Percentiles rank a stretch among this genome's conserved stretches.
phyloP scores from a whole-genome alignment of 2,329 filamentous ascomycete species.

The Venturia aucupariae region DNA sequence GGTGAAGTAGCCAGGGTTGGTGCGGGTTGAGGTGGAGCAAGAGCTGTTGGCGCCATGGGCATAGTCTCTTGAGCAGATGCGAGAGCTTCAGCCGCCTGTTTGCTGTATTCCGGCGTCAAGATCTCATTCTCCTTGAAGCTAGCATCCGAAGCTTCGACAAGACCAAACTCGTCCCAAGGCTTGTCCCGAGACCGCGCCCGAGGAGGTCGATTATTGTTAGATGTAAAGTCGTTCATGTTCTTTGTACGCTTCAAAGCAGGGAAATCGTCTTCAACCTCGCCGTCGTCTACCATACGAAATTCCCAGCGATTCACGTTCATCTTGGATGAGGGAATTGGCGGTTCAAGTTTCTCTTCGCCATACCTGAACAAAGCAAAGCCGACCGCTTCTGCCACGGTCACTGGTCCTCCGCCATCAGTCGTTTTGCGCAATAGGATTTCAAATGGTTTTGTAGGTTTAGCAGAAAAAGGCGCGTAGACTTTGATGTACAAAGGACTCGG shows the following conservation, averaged over 20 bases:
- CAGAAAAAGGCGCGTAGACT: conserved; percentile 66
- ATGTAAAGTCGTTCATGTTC: conserved; percentile 66
- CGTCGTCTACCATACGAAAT: conserved; percentile 73
- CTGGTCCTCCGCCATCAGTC: conserved; percentile 59
- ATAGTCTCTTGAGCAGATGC: conserved; percentile 21
- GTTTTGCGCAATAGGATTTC: conserved; percentile 64
- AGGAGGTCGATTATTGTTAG: conserved; percentile 62
- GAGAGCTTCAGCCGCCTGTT: conserved; percentile 33
- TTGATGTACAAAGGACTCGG: conserved; percentile 66
- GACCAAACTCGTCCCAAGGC: conserved; percentile 72
- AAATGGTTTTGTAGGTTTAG: conserved; percentile 53
- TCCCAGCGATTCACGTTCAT: conserved; percentile 76
- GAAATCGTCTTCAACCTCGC: conserved; percentile 78
- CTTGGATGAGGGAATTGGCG: conserved; percentile 54
- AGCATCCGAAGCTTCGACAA: conserved; percentile 61
- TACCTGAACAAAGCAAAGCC: conserved; percentile 71
- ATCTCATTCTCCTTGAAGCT: conserved; percentile 62
- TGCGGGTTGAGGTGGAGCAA: conserved; percentile 21
- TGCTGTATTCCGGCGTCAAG: conserved; percentile 56
- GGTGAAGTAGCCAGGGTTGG: conserved; percentile 13
- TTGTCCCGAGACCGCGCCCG: conserved; percentile 61
- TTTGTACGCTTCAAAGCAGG: conserved; percentile 67
- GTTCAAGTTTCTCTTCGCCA: conserved; percentile 65
- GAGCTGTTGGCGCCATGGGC: conserved; percentile 22
- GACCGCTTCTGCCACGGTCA: conserved; percentile 72